Percentiles rank a stretch among this genome's conserved stretches.
phyloP scores from a whole-genome alignment of 2,329 filamentous ascomycete species.

The Penicillium sp. region DNA sequence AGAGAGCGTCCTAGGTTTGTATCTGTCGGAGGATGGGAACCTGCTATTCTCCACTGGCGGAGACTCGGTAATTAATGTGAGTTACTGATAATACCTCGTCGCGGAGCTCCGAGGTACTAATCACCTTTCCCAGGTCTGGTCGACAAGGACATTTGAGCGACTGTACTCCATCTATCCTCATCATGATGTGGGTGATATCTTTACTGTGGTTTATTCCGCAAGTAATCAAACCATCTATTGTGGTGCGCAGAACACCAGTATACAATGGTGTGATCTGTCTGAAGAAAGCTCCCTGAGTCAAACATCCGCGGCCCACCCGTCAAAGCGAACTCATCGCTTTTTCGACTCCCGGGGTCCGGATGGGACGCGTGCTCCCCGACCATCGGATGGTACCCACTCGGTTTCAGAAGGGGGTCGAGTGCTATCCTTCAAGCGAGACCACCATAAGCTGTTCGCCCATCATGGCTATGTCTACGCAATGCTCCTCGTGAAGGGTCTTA shows the following conservation, averaged over 20 bases:
- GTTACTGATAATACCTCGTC: conserved; percentile 6
- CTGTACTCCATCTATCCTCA: conserved; percentile 89
- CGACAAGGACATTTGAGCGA: conserved; percentile 69
- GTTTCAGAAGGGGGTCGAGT: conserved; percentile 61
- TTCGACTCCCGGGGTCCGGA: conserved; percentile 89
- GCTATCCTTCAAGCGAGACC: conserved; percentile 76
- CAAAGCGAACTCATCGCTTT: conserved; percentile 78
- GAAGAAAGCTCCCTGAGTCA: conserved; percentile 59
- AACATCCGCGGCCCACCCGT: conserved; percentile 68
- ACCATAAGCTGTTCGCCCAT: conserved; percentile 86
- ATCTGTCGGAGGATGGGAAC: conserved; percentile 70
- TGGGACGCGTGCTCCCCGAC: conserved; percentile 73
- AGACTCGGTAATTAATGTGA: conserved; percentile 84
- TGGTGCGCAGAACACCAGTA: conserved; percentile 89
- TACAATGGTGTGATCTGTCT: conserved; percentile 78
- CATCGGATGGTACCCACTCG: conserved; percentile 50
- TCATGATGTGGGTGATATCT: conserved; percentile 93
- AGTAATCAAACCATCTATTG: conserved; percentile 81
- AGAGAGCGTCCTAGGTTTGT: conserved; percentile 83
- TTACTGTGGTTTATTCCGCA: conserved; percentile 86
- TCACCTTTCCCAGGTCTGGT: conserved; percentile 64
- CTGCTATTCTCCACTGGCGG: conserved; percentile 90
- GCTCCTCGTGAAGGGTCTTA: conserved; percentile 74
- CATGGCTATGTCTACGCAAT: conserved; percentile 97
- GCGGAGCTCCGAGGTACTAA: not conserved